Evolutionary conservation across 2,329 filamentous ascomycete genomes (phyloP).

Genomic region (Raffaelea arxii): DNA sequence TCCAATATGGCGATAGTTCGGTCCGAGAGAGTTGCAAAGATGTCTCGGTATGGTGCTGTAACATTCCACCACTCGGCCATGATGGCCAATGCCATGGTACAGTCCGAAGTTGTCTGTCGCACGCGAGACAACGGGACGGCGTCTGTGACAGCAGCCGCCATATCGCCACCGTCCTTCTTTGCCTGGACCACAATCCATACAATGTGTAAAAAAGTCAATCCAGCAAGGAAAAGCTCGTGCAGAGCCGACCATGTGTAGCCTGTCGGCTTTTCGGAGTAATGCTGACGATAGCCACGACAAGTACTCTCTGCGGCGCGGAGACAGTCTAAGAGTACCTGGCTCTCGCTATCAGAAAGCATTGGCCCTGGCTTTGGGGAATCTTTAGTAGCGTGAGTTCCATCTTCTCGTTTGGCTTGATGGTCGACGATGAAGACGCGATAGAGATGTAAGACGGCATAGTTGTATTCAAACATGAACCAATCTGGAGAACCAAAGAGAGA

Average conservation of each 20-base stretch:
- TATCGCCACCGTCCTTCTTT: too few relatives aligned
- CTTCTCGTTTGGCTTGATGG: too few relatives aligned
- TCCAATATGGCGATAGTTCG: slow-evolving; percentile 18
- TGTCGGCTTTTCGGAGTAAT: slow-evolving; percentile 19
- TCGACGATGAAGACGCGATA: slow-evolving; percentile 20
- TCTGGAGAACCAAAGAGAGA: slow-evolving; percentile 24
- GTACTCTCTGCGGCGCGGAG: slow-evolving; percentile 15
- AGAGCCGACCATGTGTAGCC: slow-evolving; percentile 23
- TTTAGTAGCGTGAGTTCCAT: too few relatives aligned
- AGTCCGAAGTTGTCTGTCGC: slow-evolving; percentile 23
- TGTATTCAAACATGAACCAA: slow-evolving; percentile 28
- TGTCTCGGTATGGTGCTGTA: slow-evolving; percentile 22
- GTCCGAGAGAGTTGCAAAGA: slow-evolving; percentile 19
- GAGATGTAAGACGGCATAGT: slow-evolving; percentile 27
- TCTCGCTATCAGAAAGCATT: not conserved
- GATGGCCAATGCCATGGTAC: slow-evolving; percentile 23
- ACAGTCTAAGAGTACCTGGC: slow-evolving; percentile 9
- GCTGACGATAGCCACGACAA: slow-evolving; percentile 21
- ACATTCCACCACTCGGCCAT: slow-evolving; percentile 15
- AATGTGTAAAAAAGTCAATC: slow-evolving; percentile 24
- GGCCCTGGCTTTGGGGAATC: too few relatives aligned
- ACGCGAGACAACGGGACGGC: too few relatives aligned
- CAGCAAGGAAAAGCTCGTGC: slow-evolving; percentile 24
- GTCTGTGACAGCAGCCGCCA: too few relatives aligned
- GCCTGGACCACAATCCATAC: slow-evolving; percentile 16